phyloP scores from a whole-genome alignment of 352 stramenopile species.

The Phytophthora litchii region DNA sequence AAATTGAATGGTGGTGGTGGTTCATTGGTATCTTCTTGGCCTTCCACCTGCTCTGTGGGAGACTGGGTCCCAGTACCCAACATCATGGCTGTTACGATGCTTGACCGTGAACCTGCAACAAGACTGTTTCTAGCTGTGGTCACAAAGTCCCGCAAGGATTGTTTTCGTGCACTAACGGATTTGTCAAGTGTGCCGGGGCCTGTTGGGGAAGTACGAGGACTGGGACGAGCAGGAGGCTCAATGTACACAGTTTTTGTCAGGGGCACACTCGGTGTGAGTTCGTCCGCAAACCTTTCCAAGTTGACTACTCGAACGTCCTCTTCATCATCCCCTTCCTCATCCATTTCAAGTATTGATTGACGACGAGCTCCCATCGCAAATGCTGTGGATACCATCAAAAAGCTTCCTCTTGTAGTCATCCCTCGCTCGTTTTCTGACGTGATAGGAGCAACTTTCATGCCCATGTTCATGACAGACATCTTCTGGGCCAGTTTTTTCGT shows the following conservation, averaged over 20 bases:
- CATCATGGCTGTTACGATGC: constrained; percentile 18
- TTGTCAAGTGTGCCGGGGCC: neutral
- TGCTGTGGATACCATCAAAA: constrained; percentile 15
- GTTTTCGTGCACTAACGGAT: neutral
- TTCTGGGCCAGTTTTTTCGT: constrained; percentile 55
- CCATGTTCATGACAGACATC: constrained; percentile 63
- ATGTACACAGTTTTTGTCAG: constrained; percentile 31
- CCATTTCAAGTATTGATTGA: constrained; percentile 35
- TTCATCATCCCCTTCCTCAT: constrained; percentile 44
- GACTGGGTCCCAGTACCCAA: constrained; percentile 1
- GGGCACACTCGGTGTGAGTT: constrained; percentile 31
- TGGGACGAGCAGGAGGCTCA: constrained; percentile 13
- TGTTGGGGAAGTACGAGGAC: neutral
- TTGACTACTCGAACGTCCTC: constrained; percentile 41
- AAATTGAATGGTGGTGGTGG: neutral
- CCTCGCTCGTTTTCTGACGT: constrained; percentile 25
- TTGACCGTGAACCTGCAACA: constrained; percentile 17
- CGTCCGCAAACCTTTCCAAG: constrained; percentile 37
- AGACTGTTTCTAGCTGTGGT: constrained; percentile 20
- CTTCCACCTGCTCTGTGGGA: constrained; percentile 6
- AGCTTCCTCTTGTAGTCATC: constrained; percentile 22
- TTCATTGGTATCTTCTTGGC: constrained; percentile 7
- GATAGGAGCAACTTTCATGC: constrained; percentile 54
- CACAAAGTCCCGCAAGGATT: constrained; percentile 21
- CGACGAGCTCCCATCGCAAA: constrained; percentile 17